phyloP scores from a whole-genome alignment of 768 basidiomycete genomes.

The Leccinum sublutescens region DNA sequence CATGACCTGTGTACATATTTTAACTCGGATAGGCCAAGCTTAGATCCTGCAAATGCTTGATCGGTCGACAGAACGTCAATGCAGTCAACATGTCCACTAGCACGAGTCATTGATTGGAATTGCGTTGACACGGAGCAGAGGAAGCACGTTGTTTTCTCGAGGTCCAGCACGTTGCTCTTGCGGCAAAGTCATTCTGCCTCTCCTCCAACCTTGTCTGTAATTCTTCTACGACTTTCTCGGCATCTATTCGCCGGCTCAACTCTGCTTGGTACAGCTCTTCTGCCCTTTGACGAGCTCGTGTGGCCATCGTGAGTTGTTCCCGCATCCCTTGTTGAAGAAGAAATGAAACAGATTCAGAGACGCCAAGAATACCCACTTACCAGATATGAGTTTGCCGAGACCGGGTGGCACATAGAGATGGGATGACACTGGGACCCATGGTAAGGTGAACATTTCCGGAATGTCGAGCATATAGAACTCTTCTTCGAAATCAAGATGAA shows the following conservation, averaged over 20 bases:
- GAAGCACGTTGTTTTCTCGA: neutral
- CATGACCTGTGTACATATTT: conserved; percentile 10
- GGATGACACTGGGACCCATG: conserved; percentile 32
- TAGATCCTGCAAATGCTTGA: neutral
- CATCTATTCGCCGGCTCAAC: conserved; percentile 28
- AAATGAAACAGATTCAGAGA: conserved; percentile 1
- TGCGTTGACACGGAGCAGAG: neutral
- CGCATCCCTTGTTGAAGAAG: conserved; percentile 29
- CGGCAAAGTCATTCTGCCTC: neutral
- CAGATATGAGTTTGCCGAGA: conserved; percentile 34
- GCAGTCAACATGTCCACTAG: no score
- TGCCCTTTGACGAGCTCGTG: conserved; percentile 33
- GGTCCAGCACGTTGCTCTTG: neutral
- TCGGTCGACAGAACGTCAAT: neutral
- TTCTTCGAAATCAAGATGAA: conserved; percentile 5
- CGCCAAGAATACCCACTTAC: conserved; percentile 21
- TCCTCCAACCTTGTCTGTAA: conserved; percentile 13
- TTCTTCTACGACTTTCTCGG: conserved; percentile 26
- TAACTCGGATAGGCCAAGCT: neutral
- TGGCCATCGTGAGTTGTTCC: conserved; percentile 31
- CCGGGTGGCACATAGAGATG: conserved; percentile 36
- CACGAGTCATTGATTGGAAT: neutral
- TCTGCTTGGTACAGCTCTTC: conserved; percentile 35
- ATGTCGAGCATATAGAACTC: conserved; percentile 37
- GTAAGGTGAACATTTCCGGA: conserved; percentile 32